Percentiles rank a stretch among this genome's conserved stretches.
These are phyloP conservation scores for Solanum paucissectum DNA, from an alignment of 257 asterid genomes.

Conservation along the genomic window DNA sequence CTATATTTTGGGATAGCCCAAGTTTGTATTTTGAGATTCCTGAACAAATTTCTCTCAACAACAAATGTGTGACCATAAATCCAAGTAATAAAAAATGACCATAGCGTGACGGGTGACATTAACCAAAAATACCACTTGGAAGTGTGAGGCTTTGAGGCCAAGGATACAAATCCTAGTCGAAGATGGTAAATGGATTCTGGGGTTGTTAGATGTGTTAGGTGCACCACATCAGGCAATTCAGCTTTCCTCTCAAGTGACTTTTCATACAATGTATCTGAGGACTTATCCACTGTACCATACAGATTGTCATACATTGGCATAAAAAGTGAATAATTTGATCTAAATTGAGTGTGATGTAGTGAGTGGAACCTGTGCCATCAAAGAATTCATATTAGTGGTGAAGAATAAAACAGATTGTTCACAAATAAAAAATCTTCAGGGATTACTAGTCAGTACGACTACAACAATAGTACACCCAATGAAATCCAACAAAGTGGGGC, in stretches of 20 bases:
- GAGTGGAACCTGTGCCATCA: conserved; percentile 19
- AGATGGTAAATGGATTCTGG: conserved; percentile 27
- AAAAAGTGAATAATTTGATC: conserved; percentile 25
- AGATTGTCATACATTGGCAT: conserved; percentile 33
- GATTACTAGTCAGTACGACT: not conserved
- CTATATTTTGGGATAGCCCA: conserved; percentile 33
- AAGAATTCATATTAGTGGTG: not conserved
- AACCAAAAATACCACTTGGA: conserved; percentile 25
- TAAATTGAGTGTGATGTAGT: conserved; percentile 29
- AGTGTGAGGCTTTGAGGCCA: conserved; percentile 20
- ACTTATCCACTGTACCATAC: conserved; percentile 21
- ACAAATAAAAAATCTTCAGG: not conserved
- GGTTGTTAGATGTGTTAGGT: conserved; percentile 25
- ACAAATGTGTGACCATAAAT: conserved; percentile 13
- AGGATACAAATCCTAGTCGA: conserved; percentile 19
- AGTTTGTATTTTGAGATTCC: conserved; percentile 11
- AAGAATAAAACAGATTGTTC: not conserved
- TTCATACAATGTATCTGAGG: conserved; percentile 12
- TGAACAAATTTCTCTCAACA: conserved; percentile 20
- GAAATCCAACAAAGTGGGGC: not conserved
- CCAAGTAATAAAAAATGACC: conserved; percentile 14
- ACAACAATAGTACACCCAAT: not conserved
- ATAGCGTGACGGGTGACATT: conserved; percentile 21
- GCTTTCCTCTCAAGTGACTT: conserved; percentile 10
- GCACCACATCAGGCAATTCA: conserved; percentile 20